These are phyloP conservation scores for Atkinsonella hypoxylon DNA, from an alignment of 2,329 filamentous ascomycete species.

Conservation along the genomic window DNA sequence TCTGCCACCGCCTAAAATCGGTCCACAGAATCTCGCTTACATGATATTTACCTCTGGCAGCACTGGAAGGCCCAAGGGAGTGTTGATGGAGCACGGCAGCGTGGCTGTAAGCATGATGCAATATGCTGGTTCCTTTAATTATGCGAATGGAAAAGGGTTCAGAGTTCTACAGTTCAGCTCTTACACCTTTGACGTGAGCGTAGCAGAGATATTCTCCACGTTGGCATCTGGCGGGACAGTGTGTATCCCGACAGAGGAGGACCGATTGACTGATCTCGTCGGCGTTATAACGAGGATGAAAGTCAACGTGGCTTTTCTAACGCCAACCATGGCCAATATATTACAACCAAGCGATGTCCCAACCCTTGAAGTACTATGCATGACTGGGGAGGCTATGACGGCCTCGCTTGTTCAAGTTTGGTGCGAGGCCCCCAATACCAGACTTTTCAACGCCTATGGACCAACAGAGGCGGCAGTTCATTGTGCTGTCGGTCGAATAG, in stretches of 20 bases:
- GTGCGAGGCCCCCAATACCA: background rate
- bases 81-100: background rate
- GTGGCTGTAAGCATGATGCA: background rate
- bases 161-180: slow-evolving; percentile 9
- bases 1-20: background rate
- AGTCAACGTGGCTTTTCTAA: background rate
- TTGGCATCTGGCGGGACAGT: slow-evolving; percentile 10
- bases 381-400: background rate
- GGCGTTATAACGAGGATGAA: background rate
- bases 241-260: slow-evolving; percentile 10
- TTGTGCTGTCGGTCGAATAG: background rate
- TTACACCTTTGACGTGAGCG: slow-evolving; percentile 11
- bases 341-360: background rate
- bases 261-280: slow-evolving; percentile 9
- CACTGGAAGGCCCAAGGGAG: background rate
- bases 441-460: background rate
- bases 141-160: background rate
- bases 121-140: background rate
- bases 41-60: background rate
- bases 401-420: background rate
- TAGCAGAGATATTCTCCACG: slow-evolving; percentile 9
- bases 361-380: background rate
- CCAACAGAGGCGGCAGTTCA: background rate
- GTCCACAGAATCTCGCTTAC: background rate
- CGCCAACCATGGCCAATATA: background rate